Percentiles rank a stretch among this genome's conserved stretches.
Evolutionary conservation across 1,284 basidiomycete genomes (phyloP).

Genomic region (Mycena sp.): DNA sequence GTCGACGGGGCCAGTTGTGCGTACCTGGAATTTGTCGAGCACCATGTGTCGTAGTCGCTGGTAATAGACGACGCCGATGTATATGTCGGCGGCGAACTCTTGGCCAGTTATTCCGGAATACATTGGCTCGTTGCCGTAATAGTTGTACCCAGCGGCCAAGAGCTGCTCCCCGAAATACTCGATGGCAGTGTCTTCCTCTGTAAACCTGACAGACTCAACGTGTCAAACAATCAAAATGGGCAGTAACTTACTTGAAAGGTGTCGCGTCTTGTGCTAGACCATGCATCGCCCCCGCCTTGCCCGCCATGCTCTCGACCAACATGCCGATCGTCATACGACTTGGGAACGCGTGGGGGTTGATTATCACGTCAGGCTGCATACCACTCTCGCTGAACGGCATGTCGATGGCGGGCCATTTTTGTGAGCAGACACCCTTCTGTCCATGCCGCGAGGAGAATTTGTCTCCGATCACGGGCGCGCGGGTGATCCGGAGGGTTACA

Average conservation of each 20-base stretch:
- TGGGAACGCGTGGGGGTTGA: conserved; percentile 99
- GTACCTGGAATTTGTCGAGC: conserved; percentile 99
- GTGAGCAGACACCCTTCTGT: conserved; percentile 99
- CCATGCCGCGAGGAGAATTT: conserved; percentile 99
- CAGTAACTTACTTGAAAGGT: conserved; percentile 84
- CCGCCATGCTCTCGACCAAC: conserved; percentile 99
- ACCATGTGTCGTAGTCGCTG: conserved; percentile 99
- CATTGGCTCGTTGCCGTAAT: conserved; percentile 99
- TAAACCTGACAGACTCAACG: conserved; percentile 76
- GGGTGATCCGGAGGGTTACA: conserved; percentile 92
- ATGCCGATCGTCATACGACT: conserved; percentile 99
- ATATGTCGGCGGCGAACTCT: conserved; percentile 99
- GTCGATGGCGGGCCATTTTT: conserved; percentile 98
- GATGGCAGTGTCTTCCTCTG: conserved; percentile 94
- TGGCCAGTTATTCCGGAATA: conserved; percentile 99
- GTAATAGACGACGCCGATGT: conserved; percentile 98
- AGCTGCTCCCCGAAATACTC: conserved; percentile 99
- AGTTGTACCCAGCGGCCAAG: conserved; percentile 95
- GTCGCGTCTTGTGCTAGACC: conserved; percentile 98
- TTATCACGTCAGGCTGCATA: conserved; percentile 99
- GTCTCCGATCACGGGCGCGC: conserved; percentile 97
- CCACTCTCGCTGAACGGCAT: conserved; percentile 99
- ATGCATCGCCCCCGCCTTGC: conserved; percentile 98
- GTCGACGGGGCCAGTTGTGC: conserved; percentile 98
- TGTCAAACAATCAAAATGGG: conserved; percentile 11